Evolutionary conservation across 225 moss, liverwort and hornwort species (phyloP).

Genomic region (Rhytidiadelphus loreus): DNA sequence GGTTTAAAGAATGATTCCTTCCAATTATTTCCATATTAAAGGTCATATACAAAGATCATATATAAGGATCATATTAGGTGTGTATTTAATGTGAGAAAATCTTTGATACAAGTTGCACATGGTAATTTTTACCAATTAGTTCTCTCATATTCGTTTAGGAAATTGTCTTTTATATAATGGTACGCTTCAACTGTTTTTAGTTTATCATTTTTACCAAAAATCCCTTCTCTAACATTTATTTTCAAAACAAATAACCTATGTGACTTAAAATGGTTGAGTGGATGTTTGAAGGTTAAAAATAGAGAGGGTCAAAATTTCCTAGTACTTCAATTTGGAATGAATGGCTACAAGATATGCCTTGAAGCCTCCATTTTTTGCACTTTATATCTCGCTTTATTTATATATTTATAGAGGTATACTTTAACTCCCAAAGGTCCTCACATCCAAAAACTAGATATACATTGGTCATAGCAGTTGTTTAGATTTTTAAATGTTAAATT

Average conservation of each 20-base stretch:
- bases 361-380: background rate
- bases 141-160: no score
- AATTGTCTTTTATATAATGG: no score
- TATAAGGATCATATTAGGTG: background rate
- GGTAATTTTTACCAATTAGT: background rate
- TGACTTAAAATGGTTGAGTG: background rate
- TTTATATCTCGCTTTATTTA: no score
- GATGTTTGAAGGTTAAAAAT: background rate
- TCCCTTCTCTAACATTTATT: background rate
- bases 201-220: background rate
- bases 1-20: background rate
- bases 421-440: no score
- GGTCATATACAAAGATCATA: background rate
- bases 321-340: background rate
- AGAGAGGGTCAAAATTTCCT: background rate
- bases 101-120: background rate
- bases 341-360: background rate
- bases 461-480: no score
- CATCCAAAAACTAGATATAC: no score
- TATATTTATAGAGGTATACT: no score
- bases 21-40: background rate
- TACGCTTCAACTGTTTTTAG: no score
- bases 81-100: background rate
- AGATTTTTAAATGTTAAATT: no score
- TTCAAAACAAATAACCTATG: background rate